Evolutionary conservation across 768 basidiomycete genomes (phyloP).

Genomic region (Xerocomus brunneocitrinus): DNA sequence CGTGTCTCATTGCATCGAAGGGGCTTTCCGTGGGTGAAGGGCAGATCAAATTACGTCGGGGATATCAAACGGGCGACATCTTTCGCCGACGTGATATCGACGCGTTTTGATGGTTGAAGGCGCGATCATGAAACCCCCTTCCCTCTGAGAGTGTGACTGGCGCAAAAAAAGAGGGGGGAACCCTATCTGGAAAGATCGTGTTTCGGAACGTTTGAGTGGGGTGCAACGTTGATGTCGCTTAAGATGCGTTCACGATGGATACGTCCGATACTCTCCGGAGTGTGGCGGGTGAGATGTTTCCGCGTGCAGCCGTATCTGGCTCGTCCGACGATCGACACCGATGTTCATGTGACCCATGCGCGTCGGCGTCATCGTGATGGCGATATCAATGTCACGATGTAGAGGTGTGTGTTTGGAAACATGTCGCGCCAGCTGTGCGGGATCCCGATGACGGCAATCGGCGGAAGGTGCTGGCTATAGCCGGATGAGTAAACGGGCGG

Average conservation of each 20-base stretch:
- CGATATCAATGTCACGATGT: not conserved
- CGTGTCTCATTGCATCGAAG: no score
- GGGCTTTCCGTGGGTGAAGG: not conserved
- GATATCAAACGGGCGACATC: not conserved
- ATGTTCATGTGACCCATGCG: constrained; percentile 9
- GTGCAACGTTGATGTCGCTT: constrained; percentile 5
- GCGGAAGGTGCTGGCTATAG: constrained; percentile 4
- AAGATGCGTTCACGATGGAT: not conserved
- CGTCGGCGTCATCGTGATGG: constrained; percentile 8
- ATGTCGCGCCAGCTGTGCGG: not conserved
- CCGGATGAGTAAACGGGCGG: not conserved
- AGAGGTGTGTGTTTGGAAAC: constrained; percentile 3
- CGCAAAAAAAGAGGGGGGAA: not conserved
- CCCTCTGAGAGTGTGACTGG: not conserved
- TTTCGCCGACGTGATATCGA: constrained; percentile 1
- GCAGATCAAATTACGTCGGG: not conserved
- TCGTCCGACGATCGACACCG: constrained; percentile 10
- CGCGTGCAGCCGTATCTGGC: constrained; percentile 2
- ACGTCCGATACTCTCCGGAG: not conserved
- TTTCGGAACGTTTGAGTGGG: constrained; percentile 1
- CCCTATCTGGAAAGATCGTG: not conserved
- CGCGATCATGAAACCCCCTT: not conserved
- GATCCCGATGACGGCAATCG: constrained; percentile 2
- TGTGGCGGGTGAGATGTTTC: not conserved
- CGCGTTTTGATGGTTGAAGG: not conserved